phyloP scores from a whole-genome alignment of 257 asterid genomes.

The Ehretia macrophylla region DNA sequence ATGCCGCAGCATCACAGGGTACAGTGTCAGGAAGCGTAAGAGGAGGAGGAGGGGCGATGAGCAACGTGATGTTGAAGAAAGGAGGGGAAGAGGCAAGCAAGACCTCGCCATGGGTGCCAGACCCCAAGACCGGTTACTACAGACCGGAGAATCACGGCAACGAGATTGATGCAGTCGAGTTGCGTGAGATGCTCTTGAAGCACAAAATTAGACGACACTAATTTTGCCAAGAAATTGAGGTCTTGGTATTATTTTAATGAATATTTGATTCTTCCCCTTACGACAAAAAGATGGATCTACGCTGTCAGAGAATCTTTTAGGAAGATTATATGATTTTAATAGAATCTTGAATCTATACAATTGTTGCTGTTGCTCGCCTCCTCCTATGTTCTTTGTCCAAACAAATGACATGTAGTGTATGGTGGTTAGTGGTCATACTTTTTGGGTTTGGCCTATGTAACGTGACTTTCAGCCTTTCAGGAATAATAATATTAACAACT shows the following conservation, averaged over 20 bases:
- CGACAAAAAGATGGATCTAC: neutral
- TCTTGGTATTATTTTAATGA: neutral
- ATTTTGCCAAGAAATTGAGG: neutral
- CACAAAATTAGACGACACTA: slow-evolving; percentile 18
- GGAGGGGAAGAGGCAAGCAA: slow-evolving; percentile 44
- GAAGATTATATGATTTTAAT: neutral
- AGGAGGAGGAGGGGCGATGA: slow-evolving; percentile 15
- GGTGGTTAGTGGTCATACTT: too few species aligned
- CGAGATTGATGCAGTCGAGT: slow-evolving; percentile 59
- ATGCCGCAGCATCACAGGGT: slow-evolving; percentile 26
- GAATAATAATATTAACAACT: too few species aligned
- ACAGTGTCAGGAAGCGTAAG: neutral
- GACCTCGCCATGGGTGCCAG: slow-evolving; percentile 77
- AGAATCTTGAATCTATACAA: too few species aligned
- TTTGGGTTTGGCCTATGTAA: too few species aligned
- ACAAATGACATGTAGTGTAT: neutral
- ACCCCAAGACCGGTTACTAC: slow-evolving; percentile 76
- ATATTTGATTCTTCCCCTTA: neutral
- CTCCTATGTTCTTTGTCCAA: too few species aligned
- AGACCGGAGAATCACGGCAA: slow-evolving; percentile 54
- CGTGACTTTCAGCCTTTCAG: too few species aligned
- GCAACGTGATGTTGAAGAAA: slow-evolving; percentile 26
- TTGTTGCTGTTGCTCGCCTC: neutral
- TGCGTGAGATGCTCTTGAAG: slow-evolving; percentile 43
- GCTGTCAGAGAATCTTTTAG: neutral